phyloP scores from a whole-genome alignment of 73 alveolate genomes.

The Loxodes magnus region DNA sequence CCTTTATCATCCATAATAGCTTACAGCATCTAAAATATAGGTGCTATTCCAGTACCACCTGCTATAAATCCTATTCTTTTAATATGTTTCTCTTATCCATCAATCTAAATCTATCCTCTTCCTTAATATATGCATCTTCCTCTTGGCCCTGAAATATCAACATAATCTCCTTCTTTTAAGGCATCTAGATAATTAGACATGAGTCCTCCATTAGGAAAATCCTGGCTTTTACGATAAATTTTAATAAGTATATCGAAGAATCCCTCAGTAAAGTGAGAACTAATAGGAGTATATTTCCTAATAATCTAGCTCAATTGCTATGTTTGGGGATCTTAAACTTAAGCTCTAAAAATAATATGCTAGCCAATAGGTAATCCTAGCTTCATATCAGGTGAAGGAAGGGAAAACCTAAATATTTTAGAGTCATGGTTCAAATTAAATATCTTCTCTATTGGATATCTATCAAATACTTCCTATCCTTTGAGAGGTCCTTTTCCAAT shows the following conservation, averaged over 20 bases:
- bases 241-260: constrained; percentile 54
- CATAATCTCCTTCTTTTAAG: constrained; percentile 39
- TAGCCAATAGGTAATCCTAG: constrained; percentile 65
- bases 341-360: constrained; percentile 46
- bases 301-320: constrained; percentile 46
- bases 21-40: constrained; percentile 46
- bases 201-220: constrained; percentile 65
- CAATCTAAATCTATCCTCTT: constrained; percentile 29
- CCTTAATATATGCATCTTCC: constrained; percentile 56
- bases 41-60: constrained; percentile 82
- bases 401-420: constrained; percentile 40
- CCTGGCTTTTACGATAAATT: constrained; percentile 48
- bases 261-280: constrained; percentile 37
- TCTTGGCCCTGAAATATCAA: constrained; percentile 59
- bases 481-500: no score
- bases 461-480: no score
- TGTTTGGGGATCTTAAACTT: constrained; percentile 15
- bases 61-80: constrained; percentile 63
- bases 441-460: no score
- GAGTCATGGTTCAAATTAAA: no score
- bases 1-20: constrained; percentile 31
- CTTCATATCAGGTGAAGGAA: constrained; percentile 40
- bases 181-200: constrained; percentile 54
- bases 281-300: constrained; percentile 64
- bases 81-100: constrained; percentile 19